Evolutionary conservation across 495 filamentous ascomycete species (phyloP).

Genomic region (Aspergillus bertholletiae): DNA sequence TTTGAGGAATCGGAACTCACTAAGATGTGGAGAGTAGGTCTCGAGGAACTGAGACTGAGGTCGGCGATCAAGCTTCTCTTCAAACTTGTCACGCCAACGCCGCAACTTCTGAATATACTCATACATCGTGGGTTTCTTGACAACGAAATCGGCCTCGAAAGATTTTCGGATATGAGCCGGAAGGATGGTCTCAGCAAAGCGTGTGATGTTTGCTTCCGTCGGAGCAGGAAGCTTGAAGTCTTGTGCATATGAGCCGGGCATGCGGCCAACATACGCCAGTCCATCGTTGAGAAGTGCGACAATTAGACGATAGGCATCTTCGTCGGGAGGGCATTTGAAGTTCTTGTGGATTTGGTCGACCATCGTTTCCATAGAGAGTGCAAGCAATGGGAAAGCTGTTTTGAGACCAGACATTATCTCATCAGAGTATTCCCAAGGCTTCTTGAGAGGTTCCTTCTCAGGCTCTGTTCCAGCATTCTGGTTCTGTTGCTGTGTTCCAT

Average conservation of each 20-base stretch:
- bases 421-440: slow-evolving; percentile 93
- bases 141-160: slow-evolving; percentile 94
- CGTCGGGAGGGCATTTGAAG: slow-evolving; percentile 97
- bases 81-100: slow-evolving; percentile 95
- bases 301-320: slow-evolving; percentile 97
- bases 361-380: slow-evolving; percentile 98
- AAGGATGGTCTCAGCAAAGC: slow-evolving; percentile 94
- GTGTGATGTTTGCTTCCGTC: slow-evolving; percentile 92
- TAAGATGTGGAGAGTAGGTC: slow-evolving; percentile 79
- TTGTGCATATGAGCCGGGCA: slow-evolving; percentile 78
- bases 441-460: slow-evolving; percentile 55
- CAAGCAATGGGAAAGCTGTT: slow-evolving; percentile 92
- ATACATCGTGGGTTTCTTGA: slow-evolving; percentile 88
- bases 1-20: slow-evolving; percentile 94
- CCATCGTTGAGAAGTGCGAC: slow-evolving; percentile 95
- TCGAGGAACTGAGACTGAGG: slow-evolving; percentile 68
- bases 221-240: slow-evolving; percentile 85
- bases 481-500: slow-evolving; percentile 26
- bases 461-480: slow-evolving; percentile 20
- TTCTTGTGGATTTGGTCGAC: slow-evolving; percentile 97
- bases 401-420: slow-evolving; percentile 93
- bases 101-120: slow-evolving; percentile 97
- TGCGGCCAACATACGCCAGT: slow-evolving; percentile 79
- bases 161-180: slow-evolving; percentile 87
- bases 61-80: slow-evolving; percentile 94